Base-by-base conservation (phyloP, 805 yeast genomes). In the Zygoascus biomembranicola region DNA sequence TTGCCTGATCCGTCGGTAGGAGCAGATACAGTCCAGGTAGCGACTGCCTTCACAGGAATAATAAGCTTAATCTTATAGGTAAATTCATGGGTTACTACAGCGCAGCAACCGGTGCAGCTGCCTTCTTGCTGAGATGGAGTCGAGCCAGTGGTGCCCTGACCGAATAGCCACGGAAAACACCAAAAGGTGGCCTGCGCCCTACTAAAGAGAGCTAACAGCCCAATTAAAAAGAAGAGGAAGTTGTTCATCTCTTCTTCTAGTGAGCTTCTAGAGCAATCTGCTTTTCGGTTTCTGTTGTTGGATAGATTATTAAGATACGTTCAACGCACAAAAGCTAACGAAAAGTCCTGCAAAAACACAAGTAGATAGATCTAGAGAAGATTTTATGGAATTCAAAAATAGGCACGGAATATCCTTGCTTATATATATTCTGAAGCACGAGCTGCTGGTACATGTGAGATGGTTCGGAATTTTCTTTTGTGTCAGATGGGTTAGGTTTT, bases 51-150 rank as follows among this genome's bases (percentile, higher is more conserved):
- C 10, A 48, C 50, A 8, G 43, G 48, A 45, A 55, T 44, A 39
- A 59, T 50, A 42, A 56, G 49, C 28, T 59, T 56, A 41, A 47
- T 32, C 18, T 54, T 56, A 55, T 62, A 66, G 8, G 58, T 53
- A 58, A 63, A 66, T 5, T 58, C 50, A 16, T 57, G 59, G 14
- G 47, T 50, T n/a, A 66, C 63, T 4, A 47, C 52, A 14, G 61
- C 63, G 51, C 70, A 66, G 57, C 70, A 66, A 13, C 69, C 70
- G 13, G 52, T 18, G 53, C 69, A 66, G 10, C 31, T 41, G 13
- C 49, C 54, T 44, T 59, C 61, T 13, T 46, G 37, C 20, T 46
- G 42, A 44, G 42, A 16, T 2, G 20, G 42, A 20, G 18, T 11
- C 4, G 45, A 19, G 16, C 41, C 28, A 14, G 13, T 18, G 16